phyloP scores from a whole-genome alignment of 805 yeast species.

The Candida tallmaniae region DNA sequence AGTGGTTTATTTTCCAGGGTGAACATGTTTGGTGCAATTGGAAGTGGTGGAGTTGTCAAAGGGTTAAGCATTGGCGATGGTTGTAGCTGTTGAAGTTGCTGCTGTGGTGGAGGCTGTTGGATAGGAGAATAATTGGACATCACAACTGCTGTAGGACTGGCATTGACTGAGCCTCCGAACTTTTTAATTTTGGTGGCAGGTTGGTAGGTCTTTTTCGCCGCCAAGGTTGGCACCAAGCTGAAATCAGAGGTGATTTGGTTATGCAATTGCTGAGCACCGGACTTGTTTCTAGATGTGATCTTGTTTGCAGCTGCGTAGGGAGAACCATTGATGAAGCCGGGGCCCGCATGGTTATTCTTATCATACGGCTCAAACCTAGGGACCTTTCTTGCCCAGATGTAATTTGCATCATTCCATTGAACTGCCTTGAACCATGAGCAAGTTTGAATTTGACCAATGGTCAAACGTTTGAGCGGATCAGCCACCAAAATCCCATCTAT shows the following conservation, averaged over 20 bases:
- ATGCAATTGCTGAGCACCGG: conserved; percentile 35
- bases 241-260: conserved; percentile 32
- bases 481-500: conserved; percentile 30
- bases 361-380: conserved; percentile 28
- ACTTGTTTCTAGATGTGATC: conserved; percentile 35
- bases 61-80: neutral
- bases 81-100: conserved; percentile 1
- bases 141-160: conserved; percentile 5
- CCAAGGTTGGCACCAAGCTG: conserved; percentile 27
- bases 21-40: neutral
- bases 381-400: conserved; percentile 34
- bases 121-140: neutral
- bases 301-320: conserved; percentile 23
- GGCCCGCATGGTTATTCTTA: conserved; percentile 3
- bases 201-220: conserved; percentile 26
- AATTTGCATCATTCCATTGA: conserved; percentile 37
- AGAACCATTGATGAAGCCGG: conserved; percentile 1
- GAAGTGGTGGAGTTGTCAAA: neutral
- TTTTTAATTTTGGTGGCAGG: conserved; percentile 33
- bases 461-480: conserved; percentile 28
- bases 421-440: conserved; percentile 35
- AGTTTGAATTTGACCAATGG: conserved; percentile 30
- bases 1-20: neutral
- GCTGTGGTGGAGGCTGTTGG: conserved; percentile 9
- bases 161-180: neutral